These are phyloP conservation scores for Sonneratia alba DNA, from an alignment of 345 rosid genomes.

Conservation along the genomic window DNA sequence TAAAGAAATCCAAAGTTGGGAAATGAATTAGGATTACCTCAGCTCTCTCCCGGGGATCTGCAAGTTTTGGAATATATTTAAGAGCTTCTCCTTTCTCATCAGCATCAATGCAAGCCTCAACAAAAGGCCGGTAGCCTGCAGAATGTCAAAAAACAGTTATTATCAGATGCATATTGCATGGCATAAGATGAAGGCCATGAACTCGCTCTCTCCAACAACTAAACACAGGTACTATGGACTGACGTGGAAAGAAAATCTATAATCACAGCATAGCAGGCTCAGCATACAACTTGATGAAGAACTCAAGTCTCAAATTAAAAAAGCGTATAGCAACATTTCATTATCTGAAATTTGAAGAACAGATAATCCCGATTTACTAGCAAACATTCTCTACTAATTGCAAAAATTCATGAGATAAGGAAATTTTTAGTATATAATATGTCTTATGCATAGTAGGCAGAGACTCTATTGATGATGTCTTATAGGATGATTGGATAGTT, in stretches of 20 bases:
- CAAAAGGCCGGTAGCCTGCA: constrained; percentile 85
- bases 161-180: neutral
- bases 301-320: neutral
- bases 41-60: constrained; percentile 83
- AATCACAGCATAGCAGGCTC: neutral
- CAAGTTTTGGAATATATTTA: constrained; percentile 83
- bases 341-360: neutral
- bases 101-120: constrained; percentile 88
- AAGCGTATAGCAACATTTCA: neutral
- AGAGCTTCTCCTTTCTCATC: constrained; percentile 87
- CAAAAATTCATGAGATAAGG: neutral
- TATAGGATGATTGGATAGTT: neutral
- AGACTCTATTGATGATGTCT: neutral
- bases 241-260: neutral
- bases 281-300: neutral
- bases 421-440: neutral
- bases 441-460: neutral
- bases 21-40: constrained; percentile 42
- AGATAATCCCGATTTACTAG: neutral
- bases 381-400: neutral
- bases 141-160: constrained; percentile 5
- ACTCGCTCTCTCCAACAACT: neutral
- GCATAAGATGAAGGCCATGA: neutral
- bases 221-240: neutral
- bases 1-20: neutral